These are phyloP conservation scores for Reutealis trisperma DNA, from an alignment of 345 rosid species.

Conservation along the genomic window DNA sequence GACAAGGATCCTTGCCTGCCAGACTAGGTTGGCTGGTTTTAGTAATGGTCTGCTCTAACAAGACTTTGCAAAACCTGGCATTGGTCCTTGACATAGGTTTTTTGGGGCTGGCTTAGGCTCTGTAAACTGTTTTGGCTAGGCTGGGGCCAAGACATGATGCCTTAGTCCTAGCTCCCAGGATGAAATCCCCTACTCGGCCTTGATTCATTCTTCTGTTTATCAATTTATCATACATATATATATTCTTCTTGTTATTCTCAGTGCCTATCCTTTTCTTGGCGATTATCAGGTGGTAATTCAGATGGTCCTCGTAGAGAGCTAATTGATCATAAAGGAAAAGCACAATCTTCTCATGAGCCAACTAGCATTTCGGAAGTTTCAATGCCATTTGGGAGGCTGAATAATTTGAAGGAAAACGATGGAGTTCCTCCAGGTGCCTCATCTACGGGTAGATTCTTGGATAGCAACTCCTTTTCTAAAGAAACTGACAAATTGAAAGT, in stretches of 20 bases:
- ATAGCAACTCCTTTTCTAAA: slow-evolving; percentile 42
- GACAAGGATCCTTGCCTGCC: neutral
- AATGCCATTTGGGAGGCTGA: slow-evolving; percentile 47
- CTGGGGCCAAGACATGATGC: neutral
- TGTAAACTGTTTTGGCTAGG: neutral
- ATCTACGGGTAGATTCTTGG: slow-evolving; percentile 53
- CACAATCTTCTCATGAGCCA: slow-evolving; percentile 43
- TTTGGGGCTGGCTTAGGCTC: neutral
- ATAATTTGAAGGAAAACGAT: slow-evolving; percentile 44
- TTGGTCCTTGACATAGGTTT: neutral
- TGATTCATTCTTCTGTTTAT: neutral
- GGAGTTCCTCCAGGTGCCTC: slow-evolving; percentile 34
- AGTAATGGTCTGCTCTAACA: neutral
- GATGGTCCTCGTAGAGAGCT: slow-evolving; percentile 57
- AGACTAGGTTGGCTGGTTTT: slow-evolving; percentile 2
- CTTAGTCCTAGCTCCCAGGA: neutral
- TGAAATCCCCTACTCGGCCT: neutral
- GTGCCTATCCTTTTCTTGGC: slow-evolving; percentile 1
- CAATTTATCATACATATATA: neutral
- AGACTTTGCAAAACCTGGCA: neutral
- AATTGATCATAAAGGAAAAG: slow-evolving; percentile 50
- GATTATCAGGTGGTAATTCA: slow-evolving; percentile 39
- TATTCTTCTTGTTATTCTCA: neutral
- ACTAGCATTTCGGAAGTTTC: slow-evolving; percentile 45
- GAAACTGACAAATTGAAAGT: slow-evolving; percentile 46